These are phyloP conservation scores for Kwoniella dejecticola DNA, from an alignment of 768 basidiomycete genomes.

Conservation along the genomic window DNA sequence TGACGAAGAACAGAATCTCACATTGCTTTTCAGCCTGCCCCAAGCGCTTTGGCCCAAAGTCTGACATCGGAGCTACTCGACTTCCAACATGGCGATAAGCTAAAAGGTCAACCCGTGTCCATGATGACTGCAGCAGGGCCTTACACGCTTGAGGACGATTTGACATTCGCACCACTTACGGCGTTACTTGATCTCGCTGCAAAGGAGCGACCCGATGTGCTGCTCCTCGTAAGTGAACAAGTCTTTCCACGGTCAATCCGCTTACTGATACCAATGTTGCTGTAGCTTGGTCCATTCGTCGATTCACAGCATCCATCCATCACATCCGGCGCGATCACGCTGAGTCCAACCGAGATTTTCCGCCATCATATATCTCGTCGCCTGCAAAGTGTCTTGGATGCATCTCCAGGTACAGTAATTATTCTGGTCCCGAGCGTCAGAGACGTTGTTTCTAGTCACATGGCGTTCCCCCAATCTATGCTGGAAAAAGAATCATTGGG, in stretches of 20 bases:
- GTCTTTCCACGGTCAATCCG: not conserved
- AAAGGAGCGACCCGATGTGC: conserved; percentile 68
- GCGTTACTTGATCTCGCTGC: conserved; percentile 67
- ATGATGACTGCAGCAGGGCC: conserved; percentile 82
- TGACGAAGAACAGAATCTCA: no score
- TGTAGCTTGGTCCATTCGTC: conserved; percentile 87
- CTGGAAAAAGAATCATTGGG: conserved; percentile 54
- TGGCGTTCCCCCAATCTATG: conserved; percentile 76
- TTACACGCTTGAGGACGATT: conserved; percentile 75
- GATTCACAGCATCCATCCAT: conserved; percentile 75
- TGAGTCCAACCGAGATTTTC: conserved; percentile 70
- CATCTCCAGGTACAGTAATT: conserved; percentile 69
- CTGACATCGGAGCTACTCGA: conserved; percentile 57
- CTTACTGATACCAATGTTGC: not conserved
- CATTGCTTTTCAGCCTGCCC: conserved; percentile 68
- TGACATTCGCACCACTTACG: conserved; percentile 72
- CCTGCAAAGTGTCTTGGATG: conserved; percentile 64
- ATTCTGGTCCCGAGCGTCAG: conserved; percentile 78
- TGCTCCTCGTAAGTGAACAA: conserved; percentile 67
- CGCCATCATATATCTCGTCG: conserved; percentile 64
- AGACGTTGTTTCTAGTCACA: conserved; percentile 76
- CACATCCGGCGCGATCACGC: conserved; percentile 71
- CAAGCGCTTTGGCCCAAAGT: conserved; percentile 58
- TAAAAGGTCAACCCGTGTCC: conserved; percentile 62
- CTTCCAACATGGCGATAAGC: conserved; percentile 54